phyloP scores from a whole-genome alignment of 1,139 yeast species.

The Kodamaea anthophila region DNA sequence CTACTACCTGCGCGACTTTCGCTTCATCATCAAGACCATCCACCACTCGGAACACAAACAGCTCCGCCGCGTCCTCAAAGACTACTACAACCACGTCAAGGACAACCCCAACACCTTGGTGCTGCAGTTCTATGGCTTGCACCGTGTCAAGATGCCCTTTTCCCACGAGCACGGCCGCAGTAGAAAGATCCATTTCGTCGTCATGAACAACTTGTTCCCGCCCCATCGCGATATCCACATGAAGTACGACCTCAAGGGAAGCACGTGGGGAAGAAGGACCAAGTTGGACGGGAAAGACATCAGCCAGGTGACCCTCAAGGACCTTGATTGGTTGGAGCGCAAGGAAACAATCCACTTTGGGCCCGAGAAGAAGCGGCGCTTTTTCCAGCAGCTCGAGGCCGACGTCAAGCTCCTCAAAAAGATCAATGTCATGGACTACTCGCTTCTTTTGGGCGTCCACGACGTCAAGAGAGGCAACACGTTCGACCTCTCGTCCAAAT shows the following conservation, averaged over 20 bases:
- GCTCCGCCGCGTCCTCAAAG: conserved; percentile 64
- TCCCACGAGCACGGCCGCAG: conserved; percentile 30
- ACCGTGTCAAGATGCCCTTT: conserved; percentile 85
- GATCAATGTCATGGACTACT: conserved; percentile 92
- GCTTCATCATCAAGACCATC: conserved; percentile 92
- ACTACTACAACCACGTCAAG: conserved; percentile 77
- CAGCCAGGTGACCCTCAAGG: conserved; percentile 57
- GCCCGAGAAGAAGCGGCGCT: conserved; percentile 52
- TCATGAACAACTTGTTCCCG: conserved; percentile 96
- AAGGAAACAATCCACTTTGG: conserved; percentile 65
- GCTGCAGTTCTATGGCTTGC: conserved; percentile 93
- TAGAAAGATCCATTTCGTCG: conserved; percentile 86
- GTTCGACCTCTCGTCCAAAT: conserved; percentile 20
- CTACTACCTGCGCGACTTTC: conserved; percentile 87
- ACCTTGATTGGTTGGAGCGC: conserved; percentile 77
- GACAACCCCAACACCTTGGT: conserved; percentile 81
- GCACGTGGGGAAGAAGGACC: conserved; percentile 77
- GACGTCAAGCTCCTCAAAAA: conserved; percentile 71
- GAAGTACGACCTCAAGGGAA: conserved; percentile 90
- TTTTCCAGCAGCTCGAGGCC: conserved; percentile 61
- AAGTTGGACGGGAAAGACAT: conserved; percentile 20
- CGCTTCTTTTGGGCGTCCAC: conserved; percentile 81
- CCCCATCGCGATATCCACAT: conserved; percentile 85
- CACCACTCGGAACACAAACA: conserved; percentile 91
- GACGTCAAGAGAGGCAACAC: conserved; percentile 58